Evolutionary conservation across 2,329 filamentous ascomycete species (phyloP), one percentile per base, ranked within the genome.

Genomic region (Pyrenophora tritici-repentis): DNA sequence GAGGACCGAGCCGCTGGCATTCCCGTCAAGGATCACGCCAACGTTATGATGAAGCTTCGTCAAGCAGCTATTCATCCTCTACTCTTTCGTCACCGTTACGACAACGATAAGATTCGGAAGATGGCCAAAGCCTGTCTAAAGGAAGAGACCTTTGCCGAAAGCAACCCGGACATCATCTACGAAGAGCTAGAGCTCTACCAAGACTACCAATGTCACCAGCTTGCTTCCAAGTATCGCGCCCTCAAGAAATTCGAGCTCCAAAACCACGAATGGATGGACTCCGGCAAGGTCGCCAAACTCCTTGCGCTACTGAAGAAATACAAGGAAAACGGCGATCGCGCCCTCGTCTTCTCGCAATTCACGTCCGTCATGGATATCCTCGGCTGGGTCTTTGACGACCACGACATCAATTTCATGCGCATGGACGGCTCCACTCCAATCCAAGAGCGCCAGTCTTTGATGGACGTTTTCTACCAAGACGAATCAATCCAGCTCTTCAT

Each of bases 321-420:
- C 74, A 86, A 87, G 59, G 77, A 82, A 53, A 91, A 91, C 44
- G 93, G 92, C 3, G 92, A 97, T 70, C 87, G 93, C 3, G 87
- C 90, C 1, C 81, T 99, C 2, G 85, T 99, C 18, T 99, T 99
- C 76, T 95, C 89, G 38, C 91, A 96, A 64, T 99, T 97, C 73
- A 90, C 90, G 6, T 87, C 90, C 59, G 87, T 96, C 47, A 88
- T 97, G 74, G 89, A 97, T 72, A 91, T 99, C 48, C 80, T 99
- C 0, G 87, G 91, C 58, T 86, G 90, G 63, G 90, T 95, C 0
- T 80, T 99, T 8, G 84, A 88, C 41, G 85, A 85, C 0, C 80
- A 89, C 13, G 80, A 81, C 22, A 87, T 97, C 53, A 79, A 83
- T 6, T 95, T 91, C 72, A 89, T 90, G 60, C 86, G 92, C n/a